Evolutionary conservation across 495 filamentous ascomycete genomes (phyloP).

Genomic region (Podospora sp.): DNA sequence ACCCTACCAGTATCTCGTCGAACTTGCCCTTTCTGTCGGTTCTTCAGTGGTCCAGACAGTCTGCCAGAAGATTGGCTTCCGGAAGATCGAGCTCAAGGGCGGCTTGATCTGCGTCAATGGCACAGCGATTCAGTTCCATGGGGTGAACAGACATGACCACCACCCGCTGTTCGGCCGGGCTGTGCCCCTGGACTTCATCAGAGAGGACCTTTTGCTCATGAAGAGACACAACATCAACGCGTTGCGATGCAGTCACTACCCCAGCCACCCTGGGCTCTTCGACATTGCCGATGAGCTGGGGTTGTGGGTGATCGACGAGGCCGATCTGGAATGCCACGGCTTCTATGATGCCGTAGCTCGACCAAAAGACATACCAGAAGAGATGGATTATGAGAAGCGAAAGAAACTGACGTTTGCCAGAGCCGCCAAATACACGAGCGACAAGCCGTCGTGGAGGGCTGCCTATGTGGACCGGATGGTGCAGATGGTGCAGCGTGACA

Average conservation of each 20-base stretch:
- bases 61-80: conserved; percentile 54
- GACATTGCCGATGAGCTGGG: conserved; percentile 70
- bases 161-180: conserved; percentile 61
- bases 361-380: conserved; percentile 48
- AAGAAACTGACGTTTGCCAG: conserved; percentile 53
- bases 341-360: conserved; percentile 57
- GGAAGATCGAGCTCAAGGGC: conserved; percentile 58
- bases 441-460: conserved; percentile 64
- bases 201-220: conserved; percentile 63
- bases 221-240: conserved; percentile 69
- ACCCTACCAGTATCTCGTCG: conserved; percentile 59
- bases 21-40: conserved; percentile 35
- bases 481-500: conserved; percentile 66
- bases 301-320: conserved; percentile 71
- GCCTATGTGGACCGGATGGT: conserved; percentile 67
- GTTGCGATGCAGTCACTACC: conserved; percentile 64
- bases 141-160: conserved; percentile 68
- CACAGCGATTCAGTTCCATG: conserved; percentile 55
- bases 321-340: conserved; percentile 71
- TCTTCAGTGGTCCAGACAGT: conserved; percentile 7
- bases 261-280: conserved; percentile 58
- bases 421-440: conserved; percentile 60
- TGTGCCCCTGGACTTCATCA: conserved; percentile 60
- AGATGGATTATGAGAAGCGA: conserved; percentile 55
- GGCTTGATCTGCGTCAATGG: conserved; percentile 64